Percentiles rank a stretch among this genome's conserved stretches.
These are phyloP conservation scores for Hypholoma fasciculare DNA, from an alignment of 768 basidiomycete species.

Conservation along the genomic window DNA sequence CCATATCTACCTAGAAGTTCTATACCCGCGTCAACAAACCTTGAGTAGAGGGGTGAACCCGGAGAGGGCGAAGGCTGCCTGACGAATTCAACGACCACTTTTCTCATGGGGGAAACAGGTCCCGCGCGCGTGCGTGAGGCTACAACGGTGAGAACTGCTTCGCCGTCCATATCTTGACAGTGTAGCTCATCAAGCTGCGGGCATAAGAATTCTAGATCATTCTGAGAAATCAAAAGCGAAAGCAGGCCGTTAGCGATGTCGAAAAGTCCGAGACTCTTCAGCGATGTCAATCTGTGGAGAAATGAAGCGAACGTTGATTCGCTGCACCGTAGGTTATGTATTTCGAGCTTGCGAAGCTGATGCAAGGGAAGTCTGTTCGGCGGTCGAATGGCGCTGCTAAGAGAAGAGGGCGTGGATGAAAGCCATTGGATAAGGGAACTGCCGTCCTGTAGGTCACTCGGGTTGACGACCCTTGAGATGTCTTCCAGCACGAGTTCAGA, in stretches of 20 bases:
- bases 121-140: constrained; percentile 11
- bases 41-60: background rate
- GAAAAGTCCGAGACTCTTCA: constrained; percentile 21
- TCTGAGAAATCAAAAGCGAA: constrained; percentile 11
- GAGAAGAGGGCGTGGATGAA: background rate
- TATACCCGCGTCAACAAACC: background rate
- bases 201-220: constrained; percentile 11
- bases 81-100: constrained; percentile 18
- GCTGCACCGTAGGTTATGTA: constrained; percentile 27
- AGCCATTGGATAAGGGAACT: constrained; percentile 37
- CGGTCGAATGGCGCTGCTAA: background rate
- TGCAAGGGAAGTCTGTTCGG: constrained; percentile 21
- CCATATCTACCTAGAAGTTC: background rate
- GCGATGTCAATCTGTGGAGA: constrained; percentile 23
- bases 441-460: constrained; percentile 32
- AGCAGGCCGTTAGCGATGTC: constrained; percentile 25
- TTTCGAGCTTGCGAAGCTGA: constrained; percentile 27
- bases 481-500: constrained; percentile 44
- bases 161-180: constrained; percentile 27
- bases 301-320: constrained; percentile 21
- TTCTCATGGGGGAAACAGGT: constrained; percentile 10
- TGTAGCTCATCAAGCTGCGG: constrained; percentile 23
- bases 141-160: constrained; percentile 18
- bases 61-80: constrained; percentile 3
- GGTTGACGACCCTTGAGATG: constrained; percentile 38